phyloP scores from a whole-genome alignment of 1,284 basidiomycete species.

The Puccinia coronata region DNA sequence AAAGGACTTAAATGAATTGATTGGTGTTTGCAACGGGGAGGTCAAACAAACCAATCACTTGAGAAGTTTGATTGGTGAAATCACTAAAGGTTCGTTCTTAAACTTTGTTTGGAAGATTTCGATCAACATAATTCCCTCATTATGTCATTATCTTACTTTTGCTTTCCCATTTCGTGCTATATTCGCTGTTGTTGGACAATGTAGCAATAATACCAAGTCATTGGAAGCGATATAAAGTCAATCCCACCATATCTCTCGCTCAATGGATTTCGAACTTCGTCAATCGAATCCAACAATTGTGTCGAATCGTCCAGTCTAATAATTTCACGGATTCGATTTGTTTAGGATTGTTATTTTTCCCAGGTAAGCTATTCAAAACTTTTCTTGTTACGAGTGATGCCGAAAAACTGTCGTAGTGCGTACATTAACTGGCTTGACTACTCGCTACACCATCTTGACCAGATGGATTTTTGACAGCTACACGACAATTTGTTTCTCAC shows the following conservation, averaged over 20 bases:
- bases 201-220: conserved; percentile 79
- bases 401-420: neutral
- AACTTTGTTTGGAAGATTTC: conserved; percentile 14
- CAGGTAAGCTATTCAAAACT: too few relatives aligned
- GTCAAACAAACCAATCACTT: conserved; percentile 93
- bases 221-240: conserved; percentile 86
- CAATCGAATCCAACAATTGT: conserved; percentile 75
- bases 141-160: neutral
- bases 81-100: conserved; percentile 79
- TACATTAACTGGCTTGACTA: neutral
- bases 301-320: conserved; percentile 69
- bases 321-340: conserved; percentile 70
- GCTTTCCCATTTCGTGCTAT: neutral
- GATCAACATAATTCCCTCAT: neutral
- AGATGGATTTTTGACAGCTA: conserved; percentile 87
- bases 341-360: conserved; percentile 91
- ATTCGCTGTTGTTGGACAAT: neutral
- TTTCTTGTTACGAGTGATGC: neutral
- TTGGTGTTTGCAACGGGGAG: conserved; percentile 78
- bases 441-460: neutral
- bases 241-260: conserved; percentile 71
- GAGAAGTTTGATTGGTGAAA: conserved; percentile 77
- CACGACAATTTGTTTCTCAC: conserved; percentile 86
- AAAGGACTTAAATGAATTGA: conserved; percentile 75
- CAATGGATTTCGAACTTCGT: conserved; percentile 72